A percentile compares a stretch with the other conserved stretches of the same genome.
Evolutionary conservation across 2,329 filamentous ascomycete genomes (phyloP).

Genomic region (Neonectria neomacrospora): DNA sequence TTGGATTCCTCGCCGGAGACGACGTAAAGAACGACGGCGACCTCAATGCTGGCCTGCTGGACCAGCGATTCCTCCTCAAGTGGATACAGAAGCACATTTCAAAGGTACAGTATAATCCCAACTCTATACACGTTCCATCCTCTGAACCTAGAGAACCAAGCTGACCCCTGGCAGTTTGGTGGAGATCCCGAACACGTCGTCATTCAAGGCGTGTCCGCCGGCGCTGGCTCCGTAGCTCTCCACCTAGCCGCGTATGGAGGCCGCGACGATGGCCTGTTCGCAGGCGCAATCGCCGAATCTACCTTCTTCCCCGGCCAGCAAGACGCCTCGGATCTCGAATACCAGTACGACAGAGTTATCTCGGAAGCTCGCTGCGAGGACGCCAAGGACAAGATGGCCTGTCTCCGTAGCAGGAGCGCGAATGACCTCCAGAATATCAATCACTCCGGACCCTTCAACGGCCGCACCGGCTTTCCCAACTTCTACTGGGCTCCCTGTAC

Average conservation of each 20-base stretch:
- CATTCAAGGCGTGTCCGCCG: constrained; percentile 70
- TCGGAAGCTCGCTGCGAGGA: constrained; percentile 50
- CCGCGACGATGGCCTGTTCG: constrained; percentile 58
- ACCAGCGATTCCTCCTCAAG: constrained; percentile 68
- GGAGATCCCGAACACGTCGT: constrained; percentile 69
- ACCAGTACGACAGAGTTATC: constrained; percentile 56
- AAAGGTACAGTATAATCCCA: constrained; percentile 47
- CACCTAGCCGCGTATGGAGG: constrained; percentile 62
- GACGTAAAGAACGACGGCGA: constrained; percentile 64
- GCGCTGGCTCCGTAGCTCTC: constrained; percentile 67
- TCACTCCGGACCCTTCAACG: constrained; percentile 53
- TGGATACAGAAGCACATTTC: constrained; percentile 72
- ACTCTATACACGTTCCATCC: no score
- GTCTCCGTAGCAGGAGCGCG: constrained; percentile 53
- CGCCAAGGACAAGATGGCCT: constrained; percentile 51
- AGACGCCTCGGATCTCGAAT: constrained; percentile 56
- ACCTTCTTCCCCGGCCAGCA: constrained; percentile 63
- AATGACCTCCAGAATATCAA: constrained; percentile 56
- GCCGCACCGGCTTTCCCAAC: constrained; percentile 48
- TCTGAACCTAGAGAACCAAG: not conserved
- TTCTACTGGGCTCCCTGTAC: constrained; percentile 65
- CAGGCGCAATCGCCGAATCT: constrained; percentile 59
- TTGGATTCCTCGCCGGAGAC: constrained; percentile 71
- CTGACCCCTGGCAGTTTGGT: constrained; percentile 56
- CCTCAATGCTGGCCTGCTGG: constrained; percentile 72